Base-by-base conservation (phyloP, 768 basidiomycete species). In the Pisolithus orientalis region DNA sequence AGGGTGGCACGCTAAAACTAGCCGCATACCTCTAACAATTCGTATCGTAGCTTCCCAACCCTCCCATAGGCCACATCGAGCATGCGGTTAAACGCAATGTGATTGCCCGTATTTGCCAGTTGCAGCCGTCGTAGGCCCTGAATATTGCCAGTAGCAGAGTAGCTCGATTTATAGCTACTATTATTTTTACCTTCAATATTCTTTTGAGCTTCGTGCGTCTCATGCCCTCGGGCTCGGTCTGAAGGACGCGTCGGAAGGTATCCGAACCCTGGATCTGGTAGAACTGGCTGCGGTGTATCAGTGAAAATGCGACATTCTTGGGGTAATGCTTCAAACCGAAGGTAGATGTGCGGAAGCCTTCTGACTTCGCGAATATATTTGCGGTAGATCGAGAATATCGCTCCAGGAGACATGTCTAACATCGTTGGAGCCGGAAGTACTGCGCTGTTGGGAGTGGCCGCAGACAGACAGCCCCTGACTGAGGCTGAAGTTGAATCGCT, bases 31-130 rank as follows among this genome's bases (percentile, higher is more conserved):
- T 83, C 65, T 66, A 90, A 70, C 40, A 90, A 65, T 59, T 90
- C 85, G 69, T 79, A 77, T 59, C 75, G 80, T 14, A 92, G 66
- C 61, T 78, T 84, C 24, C 89, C 89, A 57, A 79, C 80, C 53
- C 89, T 75, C 29, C 88, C 89, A 66, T 90, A 92, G 27, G 89
- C 89, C 28, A 83, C 59, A 57, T 84, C 78, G 16, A 92, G 70
- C 28, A 90, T 60, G 56, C 76, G 74, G 28, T 71, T 70, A 58
- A 87, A 84, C 31, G 81, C 78, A 51, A 71, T 63, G 44, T 59
- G 57, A 37, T 75, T 61, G 4, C 83, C 79, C 4, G 59, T 55
- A 59, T 82, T 85, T 9, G 86, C 86, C 43, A 66, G 71, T 59
- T 73, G 66, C 16, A 91, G 64, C 51, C 67, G 76, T 45, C 68